Evolutionary conservation across 129 eudicot genomes (phyloP).

Genomic region (Saussurea involucrata): DNA sequence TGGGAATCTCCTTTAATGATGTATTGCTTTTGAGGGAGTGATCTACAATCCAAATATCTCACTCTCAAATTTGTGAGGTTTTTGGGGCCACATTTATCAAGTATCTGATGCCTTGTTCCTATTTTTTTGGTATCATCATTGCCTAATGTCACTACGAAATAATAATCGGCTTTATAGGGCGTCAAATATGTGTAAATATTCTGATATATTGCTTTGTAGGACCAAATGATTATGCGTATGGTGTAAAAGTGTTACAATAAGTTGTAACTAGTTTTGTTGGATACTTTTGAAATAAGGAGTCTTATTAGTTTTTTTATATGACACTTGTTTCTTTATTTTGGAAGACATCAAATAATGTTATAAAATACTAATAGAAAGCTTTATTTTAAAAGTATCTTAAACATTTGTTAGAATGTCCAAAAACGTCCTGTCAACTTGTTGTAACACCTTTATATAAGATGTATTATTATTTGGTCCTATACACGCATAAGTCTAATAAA

Average conservation of each 20-base stretch:
- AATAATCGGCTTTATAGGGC: neutral
- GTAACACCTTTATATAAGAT: neutral
- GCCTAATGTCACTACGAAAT: neutral
- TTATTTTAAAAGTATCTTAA: no score
- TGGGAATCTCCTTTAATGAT: constrained; percentile 18
- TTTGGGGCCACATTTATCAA: constrained; percentile 20
- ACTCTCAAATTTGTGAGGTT: constrained; percentile 21
- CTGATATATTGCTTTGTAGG: neutral
- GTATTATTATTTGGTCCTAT: neutral
- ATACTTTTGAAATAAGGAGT: neutral
- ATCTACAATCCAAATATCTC: constrained; percentile 17
- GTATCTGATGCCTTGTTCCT: constrained; percentile 25
- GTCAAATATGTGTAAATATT: neutral
- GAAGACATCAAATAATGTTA: no score
- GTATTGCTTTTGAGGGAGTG: constrained; percentile 25
- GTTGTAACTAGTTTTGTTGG: no score
- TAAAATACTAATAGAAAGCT: neutral
- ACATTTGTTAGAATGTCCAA: no score
- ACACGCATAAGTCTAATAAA: no score
- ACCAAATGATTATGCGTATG: neutral
- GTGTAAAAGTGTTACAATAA: neutral
- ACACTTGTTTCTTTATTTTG: neutral
- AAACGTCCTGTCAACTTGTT: no score
- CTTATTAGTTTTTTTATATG: neutral
- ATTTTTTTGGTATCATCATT: constrained; percentile 16